Evolutionary conservation across 441 rosid species (phyloP), one percentile per base, ranked within the genome.

Genomic region (Adansonia rubrostipa): DNA sequence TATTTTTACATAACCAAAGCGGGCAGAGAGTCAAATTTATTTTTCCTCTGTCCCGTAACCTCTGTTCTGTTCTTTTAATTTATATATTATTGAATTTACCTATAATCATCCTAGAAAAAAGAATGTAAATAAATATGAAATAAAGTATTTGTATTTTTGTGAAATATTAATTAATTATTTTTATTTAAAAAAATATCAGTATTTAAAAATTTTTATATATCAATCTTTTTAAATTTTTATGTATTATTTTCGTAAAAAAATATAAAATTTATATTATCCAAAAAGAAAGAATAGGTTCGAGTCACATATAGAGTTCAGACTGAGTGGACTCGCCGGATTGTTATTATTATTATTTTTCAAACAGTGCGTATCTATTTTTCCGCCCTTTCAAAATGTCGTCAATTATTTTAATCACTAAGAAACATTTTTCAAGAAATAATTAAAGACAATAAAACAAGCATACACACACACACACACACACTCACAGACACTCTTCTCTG

Each of bases 391-490:
- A 57, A 57, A 9, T 19, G 62, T 10, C 62, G 62, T 57, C 62
- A 57, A 57, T 57, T 60, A 60, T 60, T 50, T 40, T 75, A 73
- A 56, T 61, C 72, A 48, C 33, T 36, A 14, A 5, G 51, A 63
- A 71, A 36, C 47, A n/a, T 36, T 47, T 65, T 61, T 33, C 24
- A 14, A 36, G 7, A 64, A 33, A 62, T n/a, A 24, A 63, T 57
- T 0, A 9, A 28, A 54, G 13, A 20, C 24, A 70, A 47, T n/a
- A 51, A 36, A 7, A 7, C 5, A 65, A 73, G 50, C 61, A 1
- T 2, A 3, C 45, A 62, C 47, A 10, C 9, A 62, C 47, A 51
- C 2, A 3, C 17, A n/a, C 48, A 53, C 7, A 3, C 17, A n/a
- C 71, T 33, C 36, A 33, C 36, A 65, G 22, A 20, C 47, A 17